These are phyloP conservation scores for Pythium scleroteichum DNA, from an alignment of 352 stramenopile species.

Conservation along the genomic window DNA sequence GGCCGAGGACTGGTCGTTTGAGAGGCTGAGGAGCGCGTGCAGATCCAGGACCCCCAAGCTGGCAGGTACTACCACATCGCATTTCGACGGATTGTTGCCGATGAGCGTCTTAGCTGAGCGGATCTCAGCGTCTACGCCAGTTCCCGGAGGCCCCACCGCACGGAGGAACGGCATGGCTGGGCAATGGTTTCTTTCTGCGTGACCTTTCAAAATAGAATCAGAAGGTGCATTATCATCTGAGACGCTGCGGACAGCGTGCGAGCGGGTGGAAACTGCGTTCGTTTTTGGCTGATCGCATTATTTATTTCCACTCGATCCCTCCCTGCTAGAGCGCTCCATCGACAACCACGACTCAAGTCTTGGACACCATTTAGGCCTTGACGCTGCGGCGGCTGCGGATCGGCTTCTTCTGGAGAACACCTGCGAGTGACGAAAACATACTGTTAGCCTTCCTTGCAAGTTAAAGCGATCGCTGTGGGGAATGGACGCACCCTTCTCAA, in stretches of 20 bases:
- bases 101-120: conserved; percentile 67
- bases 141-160: not conserved
- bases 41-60: conserved; percentile 46
- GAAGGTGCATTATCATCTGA: conserved; percentile 7
- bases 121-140: conserved; percentile 35
- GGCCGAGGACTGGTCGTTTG: conserved; percentile 33
- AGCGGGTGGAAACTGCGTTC: conserved; percentile 17
- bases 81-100: conserved; percentile 41
- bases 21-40: conserved; percentile 57
- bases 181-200: not conserved
- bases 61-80: conserved; percentile 52
- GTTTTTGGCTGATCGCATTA: conserved; percentile 29
- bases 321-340: conserved; percentile 9
- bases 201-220: conserved; percentile 20
- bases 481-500: conserved; percentile 76
- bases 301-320: conserved; percentile 39
- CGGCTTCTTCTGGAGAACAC: conserved; percentile 79
- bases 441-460: not conserved
- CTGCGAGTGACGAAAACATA: conserved; percentile 17
- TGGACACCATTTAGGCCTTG: conserved; percentile 61
- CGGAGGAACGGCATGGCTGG: conserved; percentile 50
- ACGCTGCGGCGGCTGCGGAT: conserved; percentile 77
- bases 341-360: conserved; percentile 12
- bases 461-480: conserved; percentile 3
- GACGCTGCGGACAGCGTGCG: not conserved